Evolutionary conservation across 257 asterid species (phyloP), one percentile per base, ranked within the genome.

Genomic region (Knoxia roxburghii): DNA sequence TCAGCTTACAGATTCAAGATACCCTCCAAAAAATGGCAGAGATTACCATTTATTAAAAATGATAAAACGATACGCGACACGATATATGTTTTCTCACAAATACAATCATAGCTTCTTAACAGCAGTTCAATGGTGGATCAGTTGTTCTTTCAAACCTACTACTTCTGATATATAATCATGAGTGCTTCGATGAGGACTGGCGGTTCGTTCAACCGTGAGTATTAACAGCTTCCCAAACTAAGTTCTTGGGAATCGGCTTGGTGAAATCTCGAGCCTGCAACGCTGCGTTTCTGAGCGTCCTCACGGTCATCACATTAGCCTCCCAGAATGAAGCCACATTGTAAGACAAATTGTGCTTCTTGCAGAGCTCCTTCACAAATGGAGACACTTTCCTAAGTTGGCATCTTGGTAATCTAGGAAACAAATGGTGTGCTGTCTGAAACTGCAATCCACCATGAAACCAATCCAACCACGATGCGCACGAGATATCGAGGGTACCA

Each of bases 381-480:
- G 98, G 97, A 0, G 98, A 79, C 18, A 92, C 56, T 60, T 52
- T 77, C 46, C 98, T 70, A 1, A 89, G 93, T 5, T 91, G 90
- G 80, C 82, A 52, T 14, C 95, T 82, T 0, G 98, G 98, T 65
- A 91, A 56, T 23, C 84, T 82, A 29, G 98, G 98, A 49, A 91
- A 89, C 86, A 91, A 57, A 70, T 91, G 98, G 63, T 91, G 98
- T 76, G 78, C 98, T 13, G 80, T 50, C 74, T 92, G 98, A 58
- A 89, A 92, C 70, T 92, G 98, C 78, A 92, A 62, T 40, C 98
- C 98, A 54, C 98, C 98, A 26, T 92, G 98, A 54, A 92, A 92
- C 97, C 98, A 92, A 71, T 92, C 98, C 98, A 92, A 87, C 98
- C 98, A 87, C 21, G 92, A 50, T 0, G 92, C 59, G 68, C 96